Evolutionary conservation across 2,329 filamentous ascomycete species (phyloP), one percentile per base, ranked within the genome.

Genomic region (Fusarium acutatum): DNA sequence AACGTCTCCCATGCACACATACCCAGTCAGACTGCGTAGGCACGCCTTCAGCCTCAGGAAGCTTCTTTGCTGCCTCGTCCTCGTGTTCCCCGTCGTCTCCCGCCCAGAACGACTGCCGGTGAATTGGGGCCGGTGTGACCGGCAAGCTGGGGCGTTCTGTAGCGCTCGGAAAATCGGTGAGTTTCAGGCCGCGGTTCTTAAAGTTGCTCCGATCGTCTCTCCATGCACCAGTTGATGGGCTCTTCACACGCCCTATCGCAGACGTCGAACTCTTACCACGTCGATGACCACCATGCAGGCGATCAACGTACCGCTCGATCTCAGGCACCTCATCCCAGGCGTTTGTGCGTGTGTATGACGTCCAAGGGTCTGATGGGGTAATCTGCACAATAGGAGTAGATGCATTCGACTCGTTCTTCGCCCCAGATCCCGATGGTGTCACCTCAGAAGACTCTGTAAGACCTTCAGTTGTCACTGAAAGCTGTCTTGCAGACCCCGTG

Each of bases 251-350:
- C 46, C 69, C 72, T 41, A 72, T 35, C n/a, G 69, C 46, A 46
- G 60, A 72, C 22, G 75, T 76, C 70, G 78, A 80, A 69, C 80
- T 83, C 67, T 79, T 81, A 30, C 71, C 76, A 50, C 84, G 83
- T 56, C 82, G 84, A 78, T 89, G 87, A 80, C 91, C 90, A 76
- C 93, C 90, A 76, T 93, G 91, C 63, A 97, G 85, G 60, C 90
- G 88, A 72, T 94, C 93, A 61, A 98, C 93, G 80, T 98, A 99
- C 72, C 90, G 89, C 78, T 94, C 91, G 77, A 99, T 99, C 74
- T 94, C 93, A 18, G 94, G 93, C 59, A 97, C 89, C 60, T 94
- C 93, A 78, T 99, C 96, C 96, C 96, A 99, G 22, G 94, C 95
- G 81, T 98, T 99, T 57, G 87, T 89, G 52, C 91, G 88, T n/a